Evolutionary conservation across 2,329 filamentous ascomycete genomes (phyloP), one percentile per base, ranked within the genome.

Genomic region (Coniochaeta sp.): DNA sequence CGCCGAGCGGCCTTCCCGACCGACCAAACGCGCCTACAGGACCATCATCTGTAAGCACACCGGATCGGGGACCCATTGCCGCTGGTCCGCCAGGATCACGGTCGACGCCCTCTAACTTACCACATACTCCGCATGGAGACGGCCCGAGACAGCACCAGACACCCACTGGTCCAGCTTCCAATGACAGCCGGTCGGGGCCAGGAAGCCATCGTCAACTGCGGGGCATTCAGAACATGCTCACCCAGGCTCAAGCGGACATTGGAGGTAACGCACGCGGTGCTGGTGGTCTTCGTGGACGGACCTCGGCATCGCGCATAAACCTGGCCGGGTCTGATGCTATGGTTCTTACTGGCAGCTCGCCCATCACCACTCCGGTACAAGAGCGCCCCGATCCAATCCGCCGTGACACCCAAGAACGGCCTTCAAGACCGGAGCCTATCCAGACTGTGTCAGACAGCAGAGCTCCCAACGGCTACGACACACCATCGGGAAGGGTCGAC

Each of bases 171-270:
- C 64, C 71, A 6, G 60, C 69, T 9, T 66, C 67, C 24, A 57
- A 61, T 8, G 62, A 63, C 18, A 71, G 75, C 26, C 65, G 72
- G 51, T 64, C 64, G 46, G 63, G 62, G 27, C 54, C 58, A 8
- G 60, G 76, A 27, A 70, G 74, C 16, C 69, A 73, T 53, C 71
- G 81, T 52, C 79, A 84, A 58, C 68, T 85, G 28, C 75, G 76
- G 10, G 76, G 78, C 45, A 84, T 86, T 53, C 82, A 83, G 57
- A 81, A 67, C 55, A 79, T 75, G 49, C 70, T 83, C 4, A 75
- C 78, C 56, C 75, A 79, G 62, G 72, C 73, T 1, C 60, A 61
- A 59, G 58, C 56, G 4, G 63, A 77, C 27, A 47, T 47, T 24
- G 38, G 20, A 26, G 20, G 45, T 59, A 64, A 52, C 33, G 46